Base-by-base conservation (phyloP, 1,284 basidiomycete species). In the Trichosporon coremiiforme region DNA sequence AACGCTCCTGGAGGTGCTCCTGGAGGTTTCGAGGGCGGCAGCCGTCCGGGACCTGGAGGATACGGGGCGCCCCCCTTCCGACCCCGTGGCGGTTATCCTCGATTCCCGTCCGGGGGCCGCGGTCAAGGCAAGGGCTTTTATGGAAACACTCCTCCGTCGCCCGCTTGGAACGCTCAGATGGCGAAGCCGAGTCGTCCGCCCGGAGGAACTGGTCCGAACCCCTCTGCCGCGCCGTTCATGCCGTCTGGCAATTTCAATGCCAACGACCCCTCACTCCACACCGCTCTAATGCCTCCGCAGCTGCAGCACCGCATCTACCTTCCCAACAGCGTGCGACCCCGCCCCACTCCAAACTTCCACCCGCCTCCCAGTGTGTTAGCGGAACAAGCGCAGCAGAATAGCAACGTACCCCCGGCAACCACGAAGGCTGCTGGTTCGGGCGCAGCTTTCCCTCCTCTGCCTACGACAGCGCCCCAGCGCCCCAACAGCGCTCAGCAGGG, bases 281-380 rank as follows among this genome's bases (percentile, higher is more conserved):
- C 80, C 0, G 79, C 82, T 0, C 73, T 84, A 33, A 79, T 82
- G 71, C 82, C 81, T 2, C 81, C 82, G 6, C 79, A 81, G 66
- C 73, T 83, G 13, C 83, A 84, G 75, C 83, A 84, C 72, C 74
- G 83, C 3, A 84, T 83, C 31, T 84, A 82, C 45, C 77, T 83
- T 5, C 82, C 81, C 9, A 77, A 71, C 70, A 67, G 75, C 17
- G 76, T 78, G n/a, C 77, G 79, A 38, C 79, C 81, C 8, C 75
- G 80, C 47, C 79, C 78, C 9, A 71, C 76, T 5, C 81, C 78
- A 3, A 80, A 76, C 65, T 80, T 80, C 73, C 79, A 81, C 69
- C 80, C 79, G 10, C 79, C 79, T 10, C 80, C 79, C 15, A 74
- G 72, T 35, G 78, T 79, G 9, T 53, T 80, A 33, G 79, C 77